phyloP scores from a whole-genome alignment of 345 rosid genomes.

The Camelina hispida region DNA sequence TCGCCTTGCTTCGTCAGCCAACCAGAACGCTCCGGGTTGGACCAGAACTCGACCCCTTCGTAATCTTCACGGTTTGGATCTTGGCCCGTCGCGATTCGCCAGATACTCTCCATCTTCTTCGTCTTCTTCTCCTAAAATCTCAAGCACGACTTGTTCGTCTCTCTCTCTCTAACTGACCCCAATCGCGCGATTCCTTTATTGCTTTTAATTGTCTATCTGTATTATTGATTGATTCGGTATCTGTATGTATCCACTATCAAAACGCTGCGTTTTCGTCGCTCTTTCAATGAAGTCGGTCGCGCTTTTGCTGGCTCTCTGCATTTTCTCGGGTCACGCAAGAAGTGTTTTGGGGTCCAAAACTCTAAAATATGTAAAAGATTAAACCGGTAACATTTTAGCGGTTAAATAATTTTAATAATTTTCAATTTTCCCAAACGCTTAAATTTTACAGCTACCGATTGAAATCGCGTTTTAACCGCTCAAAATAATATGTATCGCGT shows the following conservation, averaged over 20 bases:
- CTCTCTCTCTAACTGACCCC: not conserved
- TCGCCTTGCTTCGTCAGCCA: constrained; percentile 87
- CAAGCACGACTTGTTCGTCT: not conserved
- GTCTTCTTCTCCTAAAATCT: constrained; percentile 27
- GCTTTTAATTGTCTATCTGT: not conserved
- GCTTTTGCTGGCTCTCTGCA: not conserved
- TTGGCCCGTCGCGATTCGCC: constrained; percentile 74
- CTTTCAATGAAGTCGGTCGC: constrained; percentile 28
- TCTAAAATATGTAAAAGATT: not conserved
- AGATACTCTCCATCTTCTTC: constrained; percentile 59
- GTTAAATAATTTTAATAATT: too few species aligned
- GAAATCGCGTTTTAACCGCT: too few species aligned
- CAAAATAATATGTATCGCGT: too few species aligned
- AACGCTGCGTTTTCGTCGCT: constrained; percentile 30
- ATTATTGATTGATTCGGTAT: constrained; percentile 12
- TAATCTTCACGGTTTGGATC: constrained; percentile 72
- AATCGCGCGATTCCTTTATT: constrained; percentile 11
- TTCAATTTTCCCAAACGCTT: too few species aligned
- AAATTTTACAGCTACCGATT: too few species aligned
- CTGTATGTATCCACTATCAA: not conserved
- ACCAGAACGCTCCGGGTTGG: constrained; percentile 72
- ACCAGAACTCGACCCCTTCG: constrained; percentile 73
- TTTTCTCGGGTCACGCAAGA: constrained; percentile 20
- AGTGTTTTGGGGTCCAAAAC: not conserved
- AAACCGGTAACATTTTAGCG: not conserved